phyloP scores from a whole-genome alignment of 2,329 filamentous ascomycete genomes.

The Bipolaris sorokiniana region DNA sequence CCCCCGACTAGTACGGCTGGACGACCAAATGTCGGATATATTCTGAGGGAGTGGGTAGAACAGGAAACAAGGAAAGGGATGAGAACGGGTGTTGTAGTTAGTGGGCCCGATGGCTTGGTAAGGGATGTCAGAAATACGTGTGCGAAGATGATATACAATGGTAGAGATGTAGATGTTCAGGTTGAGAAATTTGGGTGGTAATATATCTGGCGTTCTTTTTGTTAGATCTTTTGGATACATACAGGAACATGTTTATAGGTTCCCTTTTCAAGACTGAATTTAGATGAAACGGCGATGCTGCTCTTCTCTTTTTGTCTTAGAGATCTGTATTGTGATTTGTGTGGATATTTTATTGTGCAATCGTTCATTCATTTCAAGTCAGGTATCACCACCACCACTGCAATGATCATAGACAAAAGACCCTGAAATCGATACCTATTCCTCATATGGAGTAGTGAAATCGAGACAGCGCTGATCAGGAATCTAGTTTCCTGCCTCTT shows the following conservation, averaged over 20 bases:
- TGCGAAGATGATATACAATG: conserved; percentile 56
- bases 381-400: too few species aligned
- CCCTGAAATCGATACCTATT: too few species aligned
- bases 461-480: too few species aligned
- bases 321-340: not conserved
- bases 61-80: conserved; percentile 49
- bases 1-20: conserved; percentile 60
- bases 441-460: too few species aligned
- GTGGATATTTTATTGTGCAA: not conserved
- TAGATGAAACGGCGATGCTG: not conserved
- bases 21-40: conserved; percentile 58
- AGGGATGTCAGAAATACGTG: conserved; percentile 65
- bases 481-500: too few species aligned
- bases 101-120: conserved; percentile 68
- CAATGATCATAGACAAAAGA: too few species aligned
- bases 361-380: too few species aligned
- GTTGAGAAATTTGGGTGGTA: conserved; percentile 75
- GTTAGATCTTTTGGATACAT: not conserved
- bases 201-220: not conserved
- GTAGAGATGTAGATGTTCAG: conserved; percentile 58
- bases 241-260: not conserved
- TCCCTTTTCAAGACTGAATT: not conserved
- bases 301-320: not conserved
- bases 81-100: conserved; percentile 62
- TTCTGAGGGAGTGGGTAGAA: conserved; percentile 52